phyloP scores from a whole-genome alignment of 352 stramenopile species.

The Phytophthora ramorum region DNA sequence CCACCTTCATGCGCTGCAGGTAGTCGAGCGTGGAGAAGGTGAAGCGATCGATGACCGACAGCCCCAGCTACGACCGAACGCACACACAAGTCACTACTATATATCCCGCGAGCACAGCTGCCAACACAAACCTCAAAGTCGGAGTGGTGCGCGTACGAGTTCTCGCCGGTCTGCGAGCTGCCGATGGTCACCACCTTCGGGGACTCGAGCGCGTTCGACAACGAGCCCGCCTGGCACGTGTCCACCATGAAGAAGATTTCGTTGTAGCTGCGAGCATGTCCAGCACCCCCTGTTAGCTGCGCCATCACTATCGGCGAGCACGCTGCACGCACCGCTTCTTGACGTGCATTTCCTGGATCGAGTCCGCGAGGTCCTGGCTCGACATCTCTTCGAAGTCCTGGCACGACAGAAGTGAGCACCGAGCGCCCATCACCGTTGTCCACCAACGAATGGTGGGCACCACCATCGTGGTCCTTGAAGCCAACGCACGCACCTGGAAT shows the following conservation, averaged over 20 bases:
- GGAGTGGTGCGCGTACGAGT: constrained; percentile 95
- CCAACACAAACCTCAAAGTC: constrained; percentile 66
- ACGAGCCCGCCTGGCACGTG: constrained; percentile 96
- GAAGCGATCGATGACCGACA: constrained; percentile 91
- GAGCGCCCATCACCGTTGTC: constrained; percentile 16
- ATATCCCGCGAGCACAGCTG: neutral
- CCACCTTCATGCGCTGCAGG: constrained; percentile 85
- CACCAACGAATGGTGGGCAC: constrained; percentile 3
- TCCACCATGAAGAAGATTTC: constrained; percentile 98
- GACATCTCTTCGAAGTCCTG: constrained; percentile 97
- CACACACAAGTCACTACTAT: constrained; percentile 5
- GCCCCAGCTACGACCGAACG: constrained; percentile 53
- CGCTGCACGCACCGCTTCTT: constrained; percentile 74
- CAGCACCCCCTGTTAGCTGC: neutral
- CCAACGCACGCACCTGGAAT: constrained; percentile 86
- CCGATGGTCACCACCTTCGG: constrained; percentile 95
- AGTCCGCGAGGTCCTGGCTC: constrained; percentile 92
- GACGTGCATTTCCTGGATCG: constrained; percentile 95
- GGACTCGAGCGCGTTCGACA: constrained; percentile 86
- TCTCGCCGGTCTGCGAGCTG: constrained; percentile 92
- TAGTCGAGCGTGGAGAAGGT: constrained; percentile 91
- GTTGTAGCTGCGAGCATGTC: constrained; percentile 76
- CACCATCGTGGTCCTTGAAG: neutral
- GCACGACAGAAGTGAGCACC: constrained; percentile 14
- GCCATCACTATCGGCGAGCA: neutral